Base-by-base conservation (phyloP, 257 asterid species). In the Catharanthus roseus region DNA sequence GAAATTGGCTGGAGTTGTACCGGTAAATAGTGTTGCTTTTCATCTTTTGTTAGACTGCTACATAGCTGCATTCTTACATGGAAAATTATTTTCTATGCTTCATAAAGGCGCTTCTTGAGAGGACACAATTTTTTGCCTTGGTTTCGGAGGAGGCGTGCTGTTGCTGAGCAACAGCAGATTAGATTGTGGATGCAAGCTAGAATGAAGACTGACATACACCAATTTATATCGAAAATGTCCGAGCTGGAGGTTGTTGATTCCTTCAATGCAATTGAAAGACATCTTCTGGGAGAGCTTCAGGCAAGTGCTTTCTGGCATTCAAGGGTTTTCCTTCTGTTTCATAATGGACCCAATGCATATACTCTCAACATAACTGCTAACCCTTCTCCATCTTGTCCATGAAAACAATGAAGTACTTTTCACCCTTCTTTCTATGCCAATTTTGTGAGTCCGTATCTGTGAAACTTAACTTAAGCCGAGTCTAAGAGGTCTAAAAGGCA, bases 1-100 rank as follows among this genome's bases (percentile, higher is more conserved):
- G 93, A 54, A 95, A 91, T 85, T 95, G 99, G 99, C 85, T 91
- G 82, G 99, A 95, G 68, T 79, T 95, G 21, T 95, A 95, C 96
- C 86, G 96, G 99, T 91, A 80, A 74, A 81, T 6, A 75, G 67
- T 34, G 29, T 23, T 19, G 6, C 29, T 47, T 45, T 63, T 60
- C 53, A 33, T 33, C 44, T 65, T 67, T 53, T 50, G 13, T 21
- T n/a, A 19, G 56, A 72, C 56, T 54, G 58, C 73, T 6, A 29
- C 9, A 19, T 66, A 10, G 10, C 42, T 75, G 28, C 75, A n/a
- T 47, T 41, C 68, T 51, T 49, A 41, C 67, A 23, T 50, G 65
- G 78, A 60, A 45, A 69, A 68, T 73, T 56, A 38, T 44, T 39
- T 55, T 34, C 16, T 33, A 10, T 62, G 67, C 67, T 75, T 51